Percentiles rank a stretch among this genome's conserved stretches.
phyloP scores from a whole-genome alignment of 768 basidiomycete species.

The Sistotremastrum suecicum region DNA sequence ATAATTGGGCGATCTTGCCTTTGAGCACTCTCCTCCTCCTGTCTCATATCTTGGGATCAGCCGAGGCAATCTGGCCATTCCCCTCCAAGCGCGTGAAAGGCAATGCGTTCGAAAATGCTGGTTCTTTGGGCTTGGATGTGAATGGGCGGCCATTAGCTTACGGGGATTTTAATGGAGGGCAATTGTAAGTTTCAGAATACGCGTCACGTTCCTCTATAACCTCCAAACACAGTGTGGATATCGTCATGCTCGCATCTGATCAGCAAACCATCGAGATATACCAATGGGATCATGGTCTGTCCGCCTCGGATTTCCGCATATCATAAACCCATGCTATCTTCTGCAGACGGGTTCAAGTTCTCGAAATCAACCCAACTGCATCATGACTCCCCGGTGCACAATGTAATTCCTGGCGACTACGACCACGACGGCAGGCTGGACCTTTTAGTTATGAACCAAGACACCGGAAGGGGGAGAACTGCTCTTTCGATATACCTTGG shows the following conservation, averaged over 20 bases:
- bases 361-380: constrained; percentile 33
- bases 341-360: constrained; percentile 46
- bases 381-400: constrained; percentile 47
- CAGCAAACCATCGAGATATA: constrained; percentile 65
- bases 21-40: too few species aligned
- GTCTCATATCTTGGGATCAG: background rate
- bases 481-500: constrained; percentile 64
- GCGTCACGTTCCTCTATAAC: background rate
- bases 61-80: constrained; percentile 60
- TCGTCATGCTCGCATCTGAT: constrained; percentile 61
- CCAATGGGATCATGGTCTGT: constrained; percentile 66
- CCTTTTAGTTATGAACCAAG: constrained; percentile 72
- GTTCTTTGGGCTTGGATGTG: constrained; percentile 61
- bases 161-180: constrained; percentile 94
- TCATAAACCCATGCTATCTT: constrained; percentile 3
- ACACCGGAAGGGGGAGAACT: constrained; percentile 31
- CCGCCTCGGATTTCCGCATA: background rate
- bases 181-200: constrained; percentile 48
- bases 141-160: constrained; percentile 71
- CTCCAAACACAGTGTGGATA: constrained; percentile 45
- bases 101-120: constrained; percentile 70
- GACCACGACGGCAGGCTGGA: constrained; percentile 88
- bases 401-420: constrained; percentile 88
- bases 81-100: constrained; percentile 71
- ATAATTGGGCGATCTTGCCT: too few species aligned